Evolutionary conservation across 139 green algal species (phyloP), one percentile per base, ranked within the genome.

Genomic region (Eudorina sp.): DNA sequence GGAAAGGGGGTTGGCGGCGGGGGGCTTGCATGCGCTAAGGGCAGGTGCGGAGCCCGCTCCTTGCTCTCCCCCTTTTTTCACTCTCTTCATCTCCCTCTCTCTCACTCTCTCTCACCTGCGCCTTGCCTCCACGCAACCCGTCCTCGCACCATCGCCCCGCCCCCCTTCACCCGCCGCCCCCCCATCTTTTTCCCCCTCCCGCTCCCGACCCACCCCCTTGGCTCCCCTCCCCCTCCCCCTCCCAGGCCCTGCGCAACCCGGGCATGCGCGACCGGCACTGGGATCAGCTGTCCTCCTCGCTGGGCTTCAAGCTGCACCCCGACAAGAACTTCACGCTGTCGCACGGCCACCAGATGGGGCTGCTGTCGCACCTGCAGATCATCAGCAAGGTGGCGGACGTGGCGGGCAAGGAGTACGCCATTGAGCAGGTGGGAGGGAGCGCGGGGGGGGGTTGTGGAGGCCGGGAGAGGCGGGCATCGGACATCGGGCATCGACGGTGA

Each of bases 251-350:
- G 64, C 89, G 95, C 43, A 96, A 95, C 77, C 92, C 95, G 19
- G 95, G 95, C 53, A 97, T 98, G 95, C 90, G 94, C 31, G 88
- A 95, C 34, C 93, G 95, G 53, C 95, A 98, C 84, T 98, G 95
- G 95, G 92, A 97, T 25, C 68, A 92, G 85, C 85, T 90, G 77
- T 84, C 62, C 19, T 43, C 91, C 84, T 25, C 93, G 48, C 78
- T 97, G 58, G 92, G 92, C 36, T 85, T 94, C 58, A 38, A 68
- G 16, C 70, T 96, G 43, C 83, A 93, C 53, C 91, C 86, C 21
- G 88, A 91, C 88, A 85, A 89, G 75, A 84, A 68, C 76, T 93
- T 93, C 78, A 93, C 90, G 9, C 45, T 93, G 69, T n/a, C 48
- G 2, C 74, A 84, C 34, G 94, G 93, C 31, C 60, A 94, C 76